Base-by-base conservation (phyloP, 371 early-diverging fungal species). In the Mortierella sp. region DNA sequence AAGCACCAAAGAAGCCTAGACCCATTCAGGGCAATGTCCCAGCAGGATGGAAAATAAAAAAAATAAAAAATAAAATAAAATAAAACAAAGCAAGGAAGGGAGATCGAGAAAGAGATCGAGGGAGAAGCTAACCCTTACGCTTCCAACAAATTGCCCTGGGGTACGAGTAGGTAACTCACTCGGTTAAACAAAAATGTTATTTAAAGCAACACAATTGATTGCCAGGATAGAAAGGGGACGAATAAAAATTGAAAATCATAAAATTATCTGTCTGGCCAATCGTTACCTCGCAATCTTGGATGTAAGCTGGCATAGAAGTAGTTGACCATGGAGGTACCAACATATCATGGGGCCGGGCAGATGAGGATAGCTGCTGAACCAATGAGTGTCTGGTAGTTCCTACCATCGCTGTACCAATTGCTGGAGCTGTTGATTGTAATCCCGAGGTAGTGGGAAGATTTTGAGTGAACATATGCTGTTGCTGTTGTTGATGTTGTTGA, bases 221-320 rank as follows among this genome's bases (percentile, higher is more conserved):
- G 51, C n/a, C 57, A 31, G 57, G 57, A 34, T 32, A 34, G 15
- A 57, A 35, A 22, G 37, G 13, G 51, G 13, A 23, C 26, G 28
- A n/a, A 23, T 4, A 37, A 29, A 45, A 26, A n/a, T n/a, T n/a
- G n/a, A n/a, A 56, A 37, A 32, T 43, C 10, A 13, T 34, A 23
- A 45, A 26, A 23, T 23, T 23, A 51, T 23, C 51, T n/a, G 51
- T 51, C 26, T 26, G 23, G 26, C 26, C 32, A n/a, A 59, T 42
- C 22, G 15, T 65, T 68, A 78, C 78, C 78, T 78, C 73, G 28
- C 69, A 72, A 9, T 28, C 55, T 58, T 61, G 62, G 23, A 66
- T 22, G 47, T 72, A 78, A 19, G 78, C 35, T 32, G 72, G 68
- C 66, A 77, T 66, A 1, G 77, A 61, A 15, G 78, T 45, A 3